Conservation (phyloP, 306 rosid species). For the cucumber (Cucumis sativus) region Cucumber_9930_V3 NC_026658.2:24656501-24657000, state of each 20-base stretch:
- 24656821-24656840: background rate
- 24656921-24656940: background rate
- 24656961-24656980: background rate
- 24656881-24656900: conserved; percentile 4
- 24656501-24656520: background rate
- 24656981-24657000: conserved; percentile 32
- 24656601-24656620: background rate
- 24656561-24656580: background rate
- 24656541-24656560: background rate
- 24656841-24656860: background rate
- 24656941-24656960: background rate
- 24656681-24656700: background rate
- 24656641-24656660: background rate
- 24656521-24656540: background rate
- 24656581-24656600: background rate
- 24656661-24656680: background rate
- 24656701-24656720: background rate
- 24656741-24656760: background rate
- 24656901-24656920: background rate
- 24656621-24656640: background rate
- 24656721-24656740: background rate
- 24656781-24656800: background rate
- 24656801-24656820: background rate
- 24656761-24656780: background rate
- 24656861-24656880: conserved; percentile 54